These are phyloP conservation scores for Areca catechu DNA, from an alignment of 176 grass and related monocot species.

Conservation along the genomic window DNA sequence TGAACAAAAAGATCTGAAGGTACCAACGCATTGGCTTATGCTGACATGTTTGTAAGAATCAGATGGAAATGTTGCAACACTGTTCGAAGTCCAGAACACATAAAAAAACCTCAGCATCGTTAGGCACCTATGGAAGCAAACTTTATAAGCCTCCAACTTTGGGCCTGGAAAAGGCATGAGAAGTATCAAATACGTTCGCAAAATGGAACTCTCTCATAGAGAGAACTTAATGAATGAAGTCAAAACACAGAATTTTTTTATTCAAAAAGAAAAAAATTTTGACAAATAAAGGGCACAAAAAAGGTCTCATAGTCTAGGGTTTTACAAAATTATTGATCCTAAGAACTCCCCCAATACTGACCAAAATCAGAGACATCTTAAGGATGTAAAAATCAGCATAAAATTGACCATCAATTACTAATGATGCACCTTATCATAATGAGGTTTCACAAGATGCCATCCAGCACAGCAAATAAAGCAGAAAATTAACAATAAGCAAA, in stretches of 20 bases:
- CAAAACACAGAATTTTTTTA: background rate
- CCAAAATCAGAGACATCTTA: too few species aligned
- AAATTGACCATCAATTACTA: too few species aligned
- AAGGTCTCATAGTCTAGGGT: too few species aligned
- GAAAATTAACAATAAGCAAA: too few species aligned
- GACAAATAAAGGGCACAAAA: too few species aligned
- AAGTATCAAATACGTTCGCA: constrained; percentile 28
- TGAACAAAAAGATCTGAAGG: constrained; percentile 6
- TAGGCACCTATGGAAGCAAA: constrained; percentile 54
- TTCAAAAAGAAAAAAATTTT: background rate
- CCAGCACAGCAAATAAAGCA: too few species aligned
- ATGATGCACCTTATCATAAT: too few species aligned
- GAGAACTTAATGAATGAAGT: background rate
- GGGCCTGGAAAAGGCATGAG: constrained; percentile 58
- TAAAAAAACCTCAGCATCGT: constrained; percentile 45
- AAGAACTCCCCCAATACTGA: too few species aligned
- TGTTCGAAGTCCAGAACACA: constrained; percentile 42
- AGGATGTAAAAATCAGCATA: too few species aligned
- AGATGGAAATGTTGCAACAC: constrained; percentile 57
- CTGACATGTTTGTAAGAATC: background rate
- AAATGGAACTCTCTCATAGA: background rate
- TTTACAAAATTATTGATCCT: too few species aligned
- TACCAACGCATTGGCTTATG: constrained; percentile 25
- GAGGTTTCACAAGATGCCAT: too few species aligned
- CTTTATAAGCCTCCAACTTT: constrained; percentile 71